phyloP scores from a whole-genome alignment of 768 basidiomycete genomes.

The Lactarius sp. region DNA sequence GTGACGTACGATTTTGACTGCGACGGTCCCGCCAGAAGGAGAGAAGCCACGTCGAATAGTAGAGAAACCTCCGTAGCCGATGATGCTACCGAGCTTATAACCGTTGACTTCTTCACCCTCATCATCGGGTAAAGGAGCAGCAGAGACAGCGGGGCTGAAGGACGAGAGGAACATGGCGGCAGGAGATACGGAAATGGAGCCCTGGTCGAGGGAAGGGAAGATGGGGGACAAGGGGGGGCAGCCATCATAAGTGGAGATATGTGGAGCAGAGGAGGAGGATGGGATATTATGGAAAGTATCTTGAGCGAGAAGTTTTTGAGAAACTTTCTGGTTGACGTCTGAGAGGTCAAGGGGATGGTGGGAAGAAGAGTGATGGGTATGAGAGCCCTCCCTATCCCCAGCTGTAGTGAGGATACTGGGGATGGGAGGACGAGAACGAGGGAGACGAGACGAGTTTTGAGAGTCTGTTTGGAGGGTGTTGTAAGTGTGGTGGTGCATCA shows the following conservation, averaged over 20 bases:
- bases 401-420: not conserved
- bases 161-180: slow-evolving; percentile 71
- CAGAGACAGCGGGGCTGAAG: slow-evolving; percentile 43
- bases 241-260: slow-evolving; percentile 10
- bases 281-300: slow-evolving; percentile 2
- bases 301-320: slow-evolving; percentile 15
- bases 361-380: not conserved
- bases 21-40: slow-evolving; percentile 58
- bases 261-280: slow-evolving; percentile 23
- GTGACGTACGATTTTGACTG: slow-evolving; percentile 77
- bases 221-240: slow-evolving; percentile 15
- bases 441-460: not conserved
- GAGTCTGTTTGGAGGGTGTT: not conserved
- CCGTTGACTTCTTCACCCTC: slow-evolving; percentile 65
- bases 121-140: slow-evolving; percentile 47
- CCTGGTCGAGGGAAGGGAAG: slow-evolving; percentile 16
- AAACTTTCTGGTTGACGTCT: slow-evolving; percentile 22
- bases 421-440: slow-evolving; percentile 14
- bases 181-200: slow-evolving; percentile 44
- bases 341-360: not conserved
- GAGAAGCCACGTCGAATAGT: slow-evolving; percentile 67
- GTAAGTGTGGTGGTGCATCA: slow-evolving; percentile 10
- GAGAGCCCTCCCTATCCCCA: slow-evolving; percentile 4
- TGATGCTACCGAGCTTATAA: slow-evolving; percentile 68
- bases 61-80: slow-evolving; percentile 81